phyloP scores from a whole-genome alignment of 805 yeast genomes.

The Maudiozyma barnettii region DNA sequence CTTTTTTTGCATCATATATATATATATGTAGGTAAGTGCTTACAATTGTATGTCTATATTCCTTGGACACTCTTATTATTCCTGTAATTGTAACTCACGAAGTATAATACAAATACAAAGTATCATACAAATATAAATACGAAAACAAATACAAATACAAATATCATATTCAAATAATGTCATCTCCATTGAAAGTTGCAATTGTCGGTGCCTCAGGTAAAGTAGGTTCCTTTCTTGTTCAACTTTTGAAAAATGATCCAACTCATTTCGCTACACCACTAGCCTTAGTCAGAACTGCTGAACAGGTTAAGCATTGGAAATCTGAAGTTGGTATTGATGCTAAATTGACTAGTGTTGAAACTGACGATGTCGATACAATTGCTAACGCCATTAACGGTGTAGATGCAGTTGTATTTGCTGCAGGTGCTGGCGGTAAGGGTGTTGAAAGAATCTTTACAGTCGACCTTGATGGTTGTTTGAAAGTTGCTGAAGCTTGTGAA shows the following conservation, averaged over 20 bases:
- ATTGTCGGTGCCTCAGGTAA: slow-evolving; percentile 56
- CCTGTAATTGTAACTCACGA: no score
- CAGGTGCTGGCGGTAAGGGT: slow-evolving; percentile 40
- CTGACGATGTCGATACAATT: slow-evolving; percentile 29
- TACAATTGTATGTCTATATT: no score
- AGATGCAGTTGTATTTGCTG: slow-evolving; percentile 50
- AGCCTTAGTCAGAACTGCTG: slow-evolving; percentile 37
- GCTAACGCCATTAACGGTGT: slow-evolving; percentile 35
- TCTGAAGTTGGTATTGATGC: slow-evolving; percentile 32
- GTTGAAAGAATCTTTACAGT: slow-evolving; percentile 37
- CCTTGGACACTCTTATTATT: no score
- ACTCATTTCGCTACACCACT: slow-evolving; percentile 31
- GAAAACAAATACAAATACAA: background rate
- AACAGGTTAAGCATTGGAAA: slow-evolving; percentile 36
- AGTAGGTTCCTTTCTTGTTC: slow-evolving; percentile 41
- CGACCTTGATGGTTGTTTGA: slow-evolving; percentile 56
- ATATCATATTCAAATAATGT: background rate
- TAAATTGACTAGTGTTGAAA: slow-evolving; percentile 33
- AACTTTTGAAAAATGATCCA: slow-evolving; percentile 23
- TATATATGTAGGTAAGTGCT: no score
- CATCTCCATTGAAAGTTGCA: slow-evolving; percentile 28
- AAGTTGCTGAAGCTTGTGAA: slow-evolving; percentile 46
- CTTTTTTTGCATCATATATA: no score
- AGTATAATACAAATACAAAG: no score
- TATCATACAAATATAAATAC: no score